Evolutionary conservation across 2,329 filamentous ascomycete genomes (phyloP).

Genomic region (Coleophoma crateriformis): DNA sequence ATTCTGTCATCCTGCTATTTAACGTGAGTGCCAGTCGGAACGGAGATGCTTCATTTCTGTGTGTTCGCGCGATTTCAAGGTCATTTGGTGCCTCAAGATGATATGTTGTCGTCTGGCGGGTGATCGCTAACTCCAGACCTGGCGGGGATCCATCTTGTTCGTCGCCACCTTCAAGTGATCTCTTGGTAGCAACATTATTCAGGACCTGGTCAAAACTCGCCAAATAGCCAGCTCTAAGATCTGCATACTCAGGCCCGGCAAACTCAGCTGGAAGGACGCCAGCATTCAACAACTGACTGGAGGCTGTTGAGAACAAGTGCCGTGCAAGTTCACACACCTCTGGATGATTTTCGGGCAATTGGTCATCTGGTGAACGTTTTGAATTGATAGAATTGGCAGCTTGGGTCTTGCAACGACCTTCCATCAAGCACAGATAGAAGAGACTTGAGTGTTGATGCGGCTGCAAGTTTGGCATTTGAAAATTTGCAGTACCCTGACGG

Average conservation of each 20-base stretch:
- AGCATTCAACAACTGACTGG: slow-evolving; percentile 12
- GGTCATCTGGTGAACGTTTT: slow-evolving; percentile 12
- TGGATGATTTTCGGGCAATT: slow-evolving; percentile 18
- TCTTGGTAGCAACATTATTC: slow-evolving; percentile 12
- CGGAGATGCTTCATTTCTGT: too few relatives aligned
- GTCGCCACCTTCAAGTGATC: background rate
- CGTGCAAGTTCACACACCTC: slow-evolving; percentile 17
- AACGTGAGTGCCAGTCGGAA: too few relatives aligned
- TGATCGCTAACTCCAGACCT: background rate
- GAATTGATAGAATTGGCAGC: slow-evolving; percentile 17
- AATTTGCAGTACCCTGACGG: slow-evolving; percentile 4
- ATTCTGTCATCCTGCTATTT: too few relatives aligned
- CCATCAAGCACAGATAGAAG: slow-evolving; percentile 25
- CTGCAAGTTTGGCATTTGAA: slow-evolving; percentile 10
- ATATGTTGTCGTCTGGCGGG: background rate
- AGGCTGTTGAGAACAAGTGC: slow-evolving; percentile 17
- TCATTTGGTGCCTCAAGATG: background rate
- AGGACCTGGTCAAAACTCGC: slow-evolving; percentile 20
- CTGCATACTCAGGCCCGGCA: slow-evolving; percentile 7
- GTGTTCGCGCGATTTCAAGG: background rate
- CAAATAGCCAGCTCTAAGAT: slow-evolving; percentile 15
- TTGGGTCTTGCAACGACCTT: slow-evolving; percentile 22
- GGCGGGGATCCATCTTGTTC: background rate
- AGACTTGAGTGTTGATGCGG: slow-evolving; percentile 16
- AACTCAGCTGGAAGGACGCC: slow-evolving; percentile 21